These are phyloP conservation scores for Kodamaea laetipori DNA, from an alignment of 805 yeast species.

Conservation along the genomic window DNA sequence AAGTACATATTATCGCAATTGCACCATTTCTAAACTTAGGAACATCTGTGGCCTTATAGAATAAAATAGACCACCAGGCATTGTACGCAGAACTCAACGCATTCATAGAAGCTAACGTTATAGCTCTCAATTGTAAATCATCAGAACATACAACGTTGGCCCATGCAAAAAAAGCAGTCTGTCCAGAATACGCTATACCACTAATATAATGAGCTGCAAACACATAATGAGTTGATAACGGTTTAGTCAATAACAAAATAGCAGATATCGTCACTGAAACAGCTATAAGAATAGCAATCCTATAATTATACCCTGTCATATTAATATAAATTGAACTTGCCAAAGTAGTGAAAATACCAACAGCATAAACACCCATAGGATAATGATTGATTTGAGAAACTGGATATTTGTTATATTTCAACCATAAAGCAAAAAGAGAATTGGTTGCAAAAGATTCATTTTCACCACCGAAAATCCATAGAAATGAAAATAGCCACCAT, in stretches of 20 bases:
- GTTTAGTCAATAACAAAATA: constrained; percentile 47
- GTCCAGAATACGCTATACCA: constrained; percentile 60
- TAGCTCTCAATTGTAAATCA: constrained; percentile 64
- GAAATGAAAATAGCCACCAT: constrained; percentile 53
- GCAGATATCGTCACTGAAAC: constrained; percentile 46
- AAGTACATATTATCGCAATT: constrained; percentile 58
- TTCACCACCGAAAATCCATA: constrained; percentile 55
- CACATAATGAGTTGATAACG: constrained; percentile 38
- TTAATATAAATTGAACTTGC: constrained; percentile 47
- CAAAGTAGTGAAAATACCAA: constrained; percentile 51
- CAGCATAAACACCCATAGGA: constrained; percentile 58
- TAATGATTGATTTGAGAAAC: constrained; percentile 49
- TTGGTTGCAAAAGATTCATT: constrained; percentile 49
- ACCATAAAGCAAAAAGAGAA: constrained; percentile 51
- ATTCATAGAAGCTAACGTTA: constrained; percentile 66
- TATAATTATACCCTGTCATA: constrained; percentile 50
- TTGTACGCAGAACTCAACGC: constrained; percentile 64
- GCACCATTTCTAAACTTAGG: constrained; percentile 56
- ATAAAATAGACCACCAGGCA: constrained; percentile 64
- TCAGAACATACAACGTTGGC: constrained; percentile 59
- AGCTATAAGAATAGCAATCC: constrained; percentile 49
- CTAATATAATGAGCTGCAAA: constrained; percentile 59
- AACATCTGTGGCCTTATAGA: constrained; percentile 53
- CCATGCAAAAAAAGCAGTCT: constrained; percentile 64
- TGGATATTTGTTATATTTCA: constrained; percentile 42